phyloP scores from a whole-genome alignment of 306 rosid species.

The Gleditsia sinensis region DNA sequence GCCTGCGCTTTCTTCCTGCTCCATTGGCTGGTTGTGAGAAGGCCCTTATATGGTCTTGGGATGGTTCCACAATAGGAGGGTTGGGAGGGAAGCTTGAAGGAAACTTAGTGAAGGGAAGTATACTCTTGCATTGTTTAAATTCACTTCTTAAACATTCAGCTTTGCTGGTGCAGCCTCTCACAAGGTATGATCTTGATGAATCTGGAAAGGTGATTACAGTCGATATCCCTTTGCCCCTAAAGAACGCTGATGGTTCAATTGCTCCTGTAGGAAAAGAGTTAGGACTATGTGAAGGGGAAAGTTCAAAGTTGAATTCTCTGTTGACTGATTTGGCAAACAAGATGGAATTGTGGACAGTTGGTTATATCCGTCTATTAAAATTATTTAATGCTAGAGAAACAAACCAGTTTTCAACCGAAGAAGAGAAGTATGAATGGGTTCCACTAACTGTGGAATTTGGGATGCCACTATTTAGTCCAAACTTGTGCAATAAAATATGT shows the following conservation, averaged over 20 bases:
- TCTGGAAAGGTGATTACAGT: slow-evolving; percentile 69
- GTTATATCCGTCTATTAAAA: slow-evolving; percentile 83
- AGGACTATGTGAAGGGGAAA: slow-evolving; percentile 67
- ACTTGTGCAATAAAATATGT: slow-evolving; percentile 71
- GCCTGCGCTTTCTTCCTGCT: slow-evolving; percentile 90
- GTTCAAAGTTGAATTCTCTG: slow-evolving; percentile 59
- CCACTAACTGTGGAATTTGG: slow-evolving; percentile 94
- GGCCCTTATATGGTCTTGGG: slow-evolving; percentile 98
- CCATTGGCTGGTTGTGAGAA: slow-evolving; percentile 95
- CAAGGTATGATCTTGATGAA: slow-evolving; percentile 71
- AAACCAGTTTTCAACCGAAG: slow-evolving; percentile 48
- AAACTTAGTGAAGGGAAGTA: slow-evolving; percentile 73
- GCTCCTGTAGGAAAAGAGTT: slow-evolving; percentile 66
- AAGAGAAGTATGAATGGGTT: slow-evolving; percentile 83
- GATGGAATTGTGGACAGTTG: slow-evolving; percentile 78
- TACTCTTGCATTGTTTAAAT: slow-evolving; percentile 90
- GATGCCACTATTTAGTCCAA: slow-evolving; percentile 88
- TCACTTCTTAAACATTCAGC: slow-evolving; percentile 87
- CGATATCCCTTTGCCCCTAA: slow-evolving; percentile 91
- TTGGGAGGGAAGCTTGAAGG: slow-evolving; percentile 90
- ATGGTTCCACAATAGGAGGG: slow-evolving; percentile 80
- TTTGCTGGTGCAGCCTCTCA: slow-evolving; percentile 86
- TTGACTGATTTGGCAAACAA: slow-evolving; percentile 64
- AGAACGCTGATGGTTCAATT: slow-evolving; percentile 77
- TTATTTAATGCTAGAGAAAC: slow-evolving; percentile 63